Percentiles rank a stretch among this genome's conserved stretches.
Evolutionary conservation across 2,329 filamentous ascomycete species (phyloP).

Genomic region (Aspergillus flavus): DNA sequence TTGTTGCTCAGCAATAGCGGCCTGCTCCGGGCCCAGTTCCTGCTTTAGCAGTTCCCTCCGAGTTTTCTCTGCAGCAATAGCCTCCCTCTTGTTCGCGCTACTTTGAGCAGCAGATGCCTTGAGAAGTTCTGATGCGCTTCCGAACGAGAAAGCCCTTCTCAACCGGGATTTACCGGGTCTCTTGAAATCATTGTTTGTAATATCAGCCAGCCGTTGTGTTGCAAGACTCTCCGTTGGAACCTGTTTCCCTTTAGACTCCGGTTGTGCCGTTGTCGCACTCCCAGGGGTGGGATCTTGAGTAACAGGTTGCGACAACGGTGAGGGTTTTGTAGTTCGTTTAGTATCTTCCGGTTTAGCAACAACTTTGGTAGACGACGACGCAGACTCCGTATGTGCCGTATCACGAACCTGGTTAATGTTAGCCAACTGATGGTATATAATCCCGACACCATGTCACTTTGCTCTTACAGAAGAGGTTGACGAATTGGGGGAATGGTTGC

Average conservation of each 20-base stretch:
- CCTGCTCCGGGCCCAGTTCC: slow-evolving; percentile 82
- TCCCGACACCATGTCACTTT: background rate
- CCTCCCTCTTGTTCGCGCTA: slow-evolving; percentile 47
- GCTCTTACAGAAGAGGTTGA: slow-evolving; percentile 68
- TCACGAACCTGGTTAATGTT: slow-evolving; percentile 27
- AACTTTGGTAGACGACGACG: slow-evolving; percentile 21
- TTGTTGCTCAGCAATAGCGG: slow-evolving; percentile 86
- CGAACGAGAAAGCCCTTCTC: slow-evolving; percentile 92
- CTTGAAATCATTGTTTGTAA: slow-evolving; percentile 77
- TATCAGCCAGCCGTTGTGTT: slow-evolving; percentile 80
- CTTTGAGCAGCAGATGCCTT: slow-evolving; percentile 71
- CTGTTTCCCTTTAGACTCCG: slow-evolving; percentile 31
- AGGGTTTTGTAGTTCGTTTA: slow-evolving; percentile 68
- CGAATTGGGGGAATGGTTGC: slow-evolving; percentile 53
- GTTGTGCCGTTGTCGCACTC: slow-evolving; percentile 23
- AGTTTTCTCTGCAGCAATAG: slow-evolving; percentile 56
- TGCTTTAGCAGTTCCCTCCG: slow-evolving; percentile 68
- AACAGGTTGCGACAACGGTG: slow-evolving; percentile 72
- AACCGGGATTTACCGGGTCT: slow-evolving; percentile 84
- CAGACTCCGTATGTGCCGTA: slow-evolving; percentile 23
- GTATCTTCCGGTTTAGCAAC: slow-evolving; percentile 64
- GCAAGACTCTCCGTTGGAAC: slow-evolving; percentile 64
- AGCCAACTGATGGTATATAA: background rate
- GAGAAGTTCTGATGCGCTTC: slow-evolving; percentile 87
- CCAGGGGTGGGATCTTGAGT: slow-evolving; percentile 46